phyloP scores from a whole-genome alignment of 805 yeast genomes.

The Blastobotrys robertii region DNA sequence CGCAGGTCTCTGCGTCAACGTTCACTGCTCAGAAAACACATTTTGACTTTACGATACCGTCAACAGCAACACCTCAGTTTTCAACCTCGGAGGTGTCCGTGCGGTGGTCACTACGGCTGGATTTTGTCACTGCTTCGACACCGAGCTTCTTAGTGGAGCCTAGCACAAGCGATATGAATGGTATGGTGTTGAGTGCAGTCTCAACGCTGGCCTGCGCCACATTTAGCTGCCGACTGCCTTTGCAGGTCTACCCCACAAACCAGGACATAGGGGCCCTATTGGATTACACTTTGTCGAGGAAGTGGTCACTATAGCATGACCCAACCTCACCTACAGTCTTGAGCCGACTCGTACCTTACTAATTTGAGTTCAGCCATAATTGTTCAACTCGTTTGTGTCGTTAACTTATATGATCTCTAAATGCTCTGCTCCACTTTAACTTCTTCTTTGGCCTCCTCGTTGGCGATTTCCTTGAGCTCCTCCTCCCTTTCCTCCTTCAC shows the following conservation, averaged over 20 bases:
- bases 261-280: constrained; percentile 41
- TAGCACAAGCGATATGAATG: constrained; percentile 23
- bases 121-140: constrained; percentile 20
- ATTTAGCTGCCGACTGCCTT: constrained; percentile 36
- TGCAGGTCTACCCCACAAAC: constrained; percentile 37
- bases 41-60: constrained; percentile 25
- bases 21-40: constrained; percentile 16
- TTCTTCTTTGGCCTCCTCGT: not conserved
- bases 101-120: constrained; percentile 25
- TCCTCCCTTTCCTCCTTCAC: not conserved
- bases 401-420: not conserved
- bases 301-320: constrained; percentile 9
- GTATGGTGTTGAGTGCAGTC: constrained; percentile 10
- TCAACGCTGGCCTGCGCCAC: constrained; percentile 16
- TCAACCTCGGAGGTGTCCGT: constrained; percentile 23
- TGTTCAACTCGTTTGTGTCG: not conserved
- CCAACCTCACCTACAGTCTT: not conserved
- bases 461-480: not conserved
- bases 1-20: constrained; percentile 18
- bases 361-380: not conserved
- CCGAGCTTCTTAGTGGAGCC: constrained; percentile 23
- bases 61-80: constrained; percentile 28
- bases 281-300: constrained; percentile 10
- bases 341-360: not conserved
- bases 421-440: not conserved